A percentile compares a stretch with the other conserved stretches of the same genome.
Conservation (phyloP, 495 filamentous ascomycete genomes). For the Annulohypoxylon moriforme region DNA sequence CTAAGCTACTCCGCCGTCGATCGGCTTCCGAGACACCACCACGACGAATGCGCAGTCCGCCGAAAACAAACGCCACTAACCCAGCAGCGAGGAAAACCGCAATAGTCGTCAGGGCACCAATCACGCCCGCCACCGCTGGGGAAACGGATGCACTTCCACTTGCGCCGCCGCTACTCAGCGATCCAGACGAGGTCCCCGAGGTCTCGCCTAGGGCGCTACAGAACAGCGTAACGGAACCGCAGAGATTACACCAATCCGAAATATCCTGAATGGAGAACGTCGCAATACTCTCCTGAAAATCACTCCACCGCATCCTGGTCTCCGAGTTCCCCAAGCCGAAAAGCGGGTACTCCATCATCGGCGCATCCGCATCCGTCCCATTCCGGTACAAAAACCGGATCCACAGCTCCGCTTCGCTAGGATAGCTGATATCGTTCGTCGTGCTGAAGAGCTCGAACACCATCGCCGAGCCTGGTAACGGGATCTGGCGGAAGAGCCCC, state of each 20-base stretch:
- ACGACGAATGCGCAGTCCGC: constrained; percentile 46
- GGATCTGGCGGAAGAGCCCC: constrained; percentile 47
- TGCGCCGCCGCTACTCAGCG: not conserved
- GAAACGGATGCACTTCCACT: constrained; percentile 20
- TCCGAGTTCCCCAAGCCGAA: constrained; percentile 48
- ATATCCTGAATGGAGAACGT: constrained; percentile 40
- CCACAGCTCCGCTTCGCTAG: constrained; percentile 44
- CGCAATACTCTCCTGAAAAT: constrained; percentile 44
- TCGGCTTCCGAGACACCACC: constrained; percentile 11
- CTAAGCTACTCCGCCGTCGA: constrained; percentile 36
- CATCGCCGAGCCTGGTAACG: constrained; percentile 54
- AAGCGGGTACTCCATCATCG: constrained; percentile 46
- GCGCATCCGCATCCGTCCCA: constrained; percentile 39
- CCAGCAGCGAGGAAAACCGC: constrained; percentile 37
- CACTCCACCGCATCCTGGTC: constrained; percentile 40
- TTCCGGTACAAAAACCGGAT: constrained; percentile 57
- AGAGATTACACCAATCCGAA: constrained; percentile 49
- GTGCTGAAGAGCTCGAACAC: constrained; percentile 57
- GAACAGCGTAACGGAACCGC: constrained; percentile 45
- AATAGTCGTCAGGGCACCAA: constrained; percentile 51
- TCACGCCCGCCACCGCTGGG: constrained; percentile 52
- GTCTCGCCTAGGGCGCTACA: constrained; percentile 38
- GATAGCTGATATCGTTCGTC: constrained; percentile 38
- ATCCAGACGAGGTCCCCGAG: not conserved
- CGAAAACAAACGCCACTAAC: constrained; percentile 44